A percentile compares a stretch with the other conserved stretches of the same genome.
These are phyloP conservation scores for Rheum nobile DNA, from an alignment of 148 eudicot genomes.

Conservation along the genomic window DNA sequence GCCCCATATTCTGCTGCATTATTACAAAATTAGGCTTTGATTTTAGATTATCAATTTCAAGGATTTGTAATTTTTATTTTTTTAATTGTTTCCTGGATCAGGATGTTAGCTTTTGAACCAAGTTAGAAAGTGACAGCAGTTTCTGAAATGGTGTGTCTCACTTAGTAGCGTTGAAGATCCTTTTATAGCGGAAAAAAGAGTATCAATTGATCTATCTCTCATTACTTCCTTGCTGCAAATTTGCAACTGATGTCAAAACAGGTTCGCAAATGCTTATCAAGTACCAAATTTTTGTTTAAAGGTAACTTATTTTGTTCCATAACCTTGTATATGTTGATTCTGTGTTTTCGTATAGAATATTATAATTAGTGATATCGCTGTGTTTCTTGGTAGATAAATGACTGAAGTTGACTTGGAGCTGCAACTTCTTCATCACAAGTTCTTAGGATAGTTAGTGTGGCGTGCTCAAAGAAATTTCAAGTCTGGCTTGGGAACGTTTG, in stretches of 20 bases:
- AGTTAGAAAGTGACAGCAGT: neutral
- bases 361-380: neutral
- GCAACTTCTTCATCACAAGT: neutral
- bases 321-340: neutral
- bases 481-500: conserved; percentile 36
- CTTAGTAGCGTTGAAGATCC: neutral
- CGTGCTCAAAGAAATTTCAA: neutral
- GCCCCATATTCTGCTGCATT: neutral
- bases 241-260: neutral
- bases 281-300: neutral
- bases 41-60: neutral
- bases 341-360: neutral
- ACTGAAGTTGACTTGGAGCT: conserved; percentile 1
- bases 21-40: neutral
- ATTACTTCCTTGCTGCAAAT: neutral
- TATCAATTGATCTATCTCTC: neutral
- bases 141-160: neutral
- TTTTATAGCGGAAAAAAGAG: neutral
- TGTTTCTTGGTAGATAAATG: neutral
- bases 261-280: neutral
- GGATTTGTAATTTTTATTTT: neutral
- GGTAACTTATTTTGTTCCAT: neutral
- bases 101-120: neutral
- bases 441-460: neutral
- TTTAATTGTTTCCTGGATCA: neutral